Base-by-base conservation (phyloP, 306 rosid species). In the Prosopis cineraria region DNA sequence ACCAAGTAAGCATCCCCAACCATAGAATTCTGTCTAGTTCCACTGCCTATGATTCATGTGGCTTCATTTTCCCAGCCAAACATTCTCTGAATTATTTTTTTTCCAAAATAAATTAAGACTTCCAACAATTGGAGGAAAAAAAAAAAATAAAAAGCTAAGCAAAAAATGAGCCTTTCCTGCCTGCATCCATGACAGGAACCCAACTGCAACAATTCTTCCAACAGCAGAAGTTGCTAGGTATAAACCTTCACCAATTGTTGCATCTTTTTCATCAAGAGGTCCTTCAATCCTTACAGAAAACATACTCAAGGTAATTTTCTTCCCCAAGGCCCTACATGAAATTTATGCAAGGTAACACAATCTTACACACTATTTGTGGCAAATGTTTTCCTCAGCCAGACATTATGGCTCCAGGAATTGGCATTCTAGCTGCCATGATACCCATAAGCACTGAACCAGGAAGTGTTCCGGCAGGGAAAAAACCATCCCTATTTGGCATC, bases 201-300 rank as follows among this genome's bases (percentile, higher is more conserved):
- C 98, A 79, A 85, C 76, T 50, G 97, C 93, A 58, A 85, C 90
- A 81, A 86, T 95, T 82, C 93, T 91, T 81, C 86, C 88, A 73
- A 85, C 98, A 22, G 73, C 63, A 60, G 91, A 81, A 78, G 86
- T 86, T 80, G 78, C 70, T 24, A 79, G 78, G 68, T 31, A 79
- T 33, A 89, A 79, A 67, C 98, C 97, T 34, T 89, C 98, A 44
- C 98, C 98, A 53, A 50, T 73, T 33, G 95, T 95, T 22, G 97
- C 98, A 43, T 87, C 78, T 78, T 95, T 95, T 88, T 95, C 98
- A 29, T 91, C 98, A 0, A 90, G 95, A 76, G 98, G 98, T 70
- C 98, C 98, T 63, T 84, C 95, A n/a, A 68, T 75, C 73, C 91
- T 88, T 24, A 83, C 98, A 68, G 98, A 95, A 86, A 95, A 92